Evolutionary conservation across 208 protist species (phyloP).

Genomic region (Vickermania ingenoplastis): DNA sequence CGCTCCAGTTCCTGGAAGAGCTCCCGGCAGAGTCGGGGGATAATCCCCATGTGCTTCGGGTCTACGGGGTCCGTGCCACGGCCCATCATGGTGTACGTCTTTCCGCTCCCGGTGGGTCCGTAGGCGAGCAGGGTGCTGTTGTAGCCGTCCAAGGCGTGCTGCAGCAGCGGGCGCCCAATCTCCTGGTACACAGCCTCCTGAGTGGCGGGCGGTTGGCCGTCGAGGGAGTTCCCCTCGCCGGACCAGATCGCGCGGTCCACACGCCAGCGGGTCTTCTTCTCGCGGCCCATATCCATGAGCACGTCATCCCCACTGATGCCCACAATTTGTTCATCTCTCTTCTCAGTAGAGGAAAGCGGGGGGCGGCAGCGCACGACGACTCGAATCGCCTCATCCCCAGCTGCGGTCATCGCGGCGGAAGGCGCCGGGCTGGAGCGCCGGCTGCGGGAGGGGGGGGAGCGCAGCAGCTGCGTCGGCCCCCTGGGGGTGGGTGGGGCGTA

Average conservation of each 20-base stretch:
- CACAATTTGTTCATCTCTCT: neutral
- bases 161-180: constrained; percentile 81
- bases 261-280: constrained; percentile 11
- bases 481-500: neutral
- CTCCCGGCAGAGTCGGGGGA: constrained; percentile 75
- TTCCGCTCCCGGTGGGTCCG: constrained; percentile 85
- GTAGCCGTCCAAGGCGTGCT: constrained; percentile 85
- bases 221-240: constrained; percentile 21
- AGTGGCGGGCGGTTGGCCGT: constrained; percentile 30
- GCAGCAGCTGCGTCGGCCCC: neutral
- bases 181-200: constrained; percentile 76
- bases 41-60: constrained; percentile 46
- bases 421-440: neutral
- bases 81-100: constrained; percentile 89
- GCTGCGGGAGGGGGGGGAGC: neutral
- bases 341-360: neutral
- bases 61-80: constrained; percentile 7
- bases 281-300: neutral
- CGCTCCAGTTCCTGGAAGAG: constrained; percentile 54
- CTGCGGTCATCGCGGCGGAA: neutral
- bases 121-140: constrained; percentile 90
- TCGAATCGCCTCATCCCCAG: neutral
- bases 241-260: constrained; percentile 75
- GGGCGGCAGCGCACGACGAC: neutral
- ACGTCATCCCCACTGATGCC: neutral